Conservation (phyloP, 208 protist genomes). For the Borovskyia barvae region DNA sequence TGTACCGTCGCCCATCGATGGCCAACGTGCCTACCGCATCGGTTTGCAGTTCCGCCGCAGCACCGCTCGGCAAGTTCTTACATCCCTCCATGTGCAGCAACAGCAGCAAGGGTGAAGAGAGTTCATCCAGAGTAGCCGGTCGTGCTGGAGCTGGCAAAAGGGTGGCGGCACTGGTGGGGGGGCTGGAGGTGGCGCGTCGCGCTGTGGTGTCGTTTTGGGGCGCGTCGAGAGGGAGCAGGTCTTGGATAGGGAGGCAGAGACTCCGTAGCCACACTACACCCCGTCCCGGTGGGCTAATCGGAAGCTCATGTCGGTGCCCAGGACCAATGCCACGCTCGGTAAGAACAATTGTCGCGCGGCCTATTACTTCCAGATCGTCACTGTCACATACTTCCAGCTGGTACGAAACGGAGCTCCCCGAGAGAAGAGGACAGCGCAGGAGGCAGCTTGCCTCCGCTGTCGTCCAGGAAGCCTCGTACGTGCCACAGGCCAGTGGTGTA, state of each 20-base stretch:
- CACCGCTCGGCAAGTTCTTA: conserved; percentile 42
- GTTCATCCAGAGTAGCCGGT: neutral
- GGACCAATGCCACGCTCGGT: conserved; percentile 40
- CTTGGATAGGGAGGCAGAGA: conserved; percentile 14
- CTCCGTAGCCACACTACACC: conserved; percentile 35
- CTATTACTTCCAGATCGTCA: conserved; percentile 53
- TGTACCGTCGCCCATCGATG: conserved; percentile 29
- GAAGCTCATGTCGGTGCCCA: conserved; percentile 47
- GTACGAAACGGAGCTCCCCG: conserved; percentile 50
- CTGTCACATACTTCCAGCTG: conserved; percentile 80
- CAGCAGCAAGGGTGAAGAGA: conserved; percentile 22
- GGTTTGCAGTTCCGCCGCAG: conserved; percentile 49
- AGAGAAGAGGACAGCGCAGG: conserved; percentile 59
- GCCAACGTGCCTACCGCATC: conserved; percentile 52
- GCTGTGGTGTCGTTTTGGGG: neutral
- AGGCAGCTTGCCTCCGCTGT: conserved; percentile 70
- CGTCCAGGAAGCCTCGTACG: conserved; percentile 46
- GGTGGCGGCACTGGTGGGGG: neutral
- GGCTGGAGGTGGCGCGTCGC: neutral
- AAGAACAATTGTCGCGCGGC: conserved; percentile 42
- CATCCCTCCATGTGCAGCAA: conserved; percentile 60
- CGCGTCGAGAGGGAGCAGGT: conserved; percentile 23
- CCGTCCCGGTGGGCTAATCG: conserved; percentile 29
- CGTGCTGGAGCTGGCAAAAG: neutral
- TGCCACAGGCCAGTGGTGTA: conserved; percentile 57